These are phyloP conservation scores for Ceratobasidium sp. DNA, from an alignment of 1,284 basidiomycete species.

Conservation along the genomic window DNA sequence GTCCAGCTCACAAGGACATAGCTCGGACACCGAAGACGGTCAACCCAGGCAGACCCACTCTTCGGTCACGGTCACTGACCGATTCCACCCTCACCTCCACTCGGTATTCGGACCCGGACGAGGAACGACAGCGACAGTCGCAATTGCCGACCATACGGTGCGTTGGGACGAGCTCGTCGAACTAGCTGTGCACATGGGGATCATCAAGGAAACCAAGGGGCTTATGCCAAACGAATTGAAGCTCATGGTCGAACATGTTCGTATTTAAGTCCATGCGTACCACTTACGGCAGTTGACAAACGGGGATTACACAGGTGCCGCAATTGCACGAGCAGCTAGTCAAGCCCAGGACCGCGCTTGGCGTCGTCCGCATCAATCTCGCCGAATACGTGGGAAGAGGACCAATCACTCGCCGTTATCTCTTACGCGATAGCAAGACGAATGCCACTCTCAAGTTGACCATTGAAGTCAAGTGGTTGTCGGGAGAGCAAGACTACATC, in stretches of 20 bases:
- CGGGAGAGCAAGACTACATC: conserved; percentile 63
- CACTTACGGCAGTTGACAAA: background rate
- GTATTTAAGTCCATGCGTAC: conserved; percentile 36
- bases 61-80: background rate
- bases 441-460: conserved; percentile 80
- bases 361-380: conserved; percentile 71
- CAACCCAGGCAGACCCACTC: background rate
- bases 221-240: conserved; percentile 67
- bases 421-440: conserved; percentile 75
- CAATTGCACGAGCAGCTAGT: conserved; percentile 29
- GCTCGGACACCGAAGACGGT: conserved; percentile 22
- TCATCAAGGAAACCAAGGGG: conserved; percentile 52
- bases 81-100: background rate
- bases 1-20: conserved; percentile 6
- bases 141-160: conserved; percentile 41
- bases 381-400: conserved; percentile 75
- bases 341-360: conserved; percentile 51
- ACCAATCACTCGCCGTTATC: conserved; percentile 68
- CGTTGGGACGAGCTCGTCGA: conserved; percentile 54
- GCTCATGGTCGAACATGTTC: conserved; percentile 68
- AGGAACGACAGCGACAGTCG: conserved; percentile 37
- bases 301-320: background rate
- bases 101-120: conserved; percentile 14
- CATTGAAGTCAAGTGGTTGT: conserved; percentile 63
- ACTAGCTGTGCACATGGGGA: conserved; percentile 66